phyloP scores from a whole-genome alignment of 495 filamentous ascomycete species.

The Lasiosphaeria miniovina region DNA sequence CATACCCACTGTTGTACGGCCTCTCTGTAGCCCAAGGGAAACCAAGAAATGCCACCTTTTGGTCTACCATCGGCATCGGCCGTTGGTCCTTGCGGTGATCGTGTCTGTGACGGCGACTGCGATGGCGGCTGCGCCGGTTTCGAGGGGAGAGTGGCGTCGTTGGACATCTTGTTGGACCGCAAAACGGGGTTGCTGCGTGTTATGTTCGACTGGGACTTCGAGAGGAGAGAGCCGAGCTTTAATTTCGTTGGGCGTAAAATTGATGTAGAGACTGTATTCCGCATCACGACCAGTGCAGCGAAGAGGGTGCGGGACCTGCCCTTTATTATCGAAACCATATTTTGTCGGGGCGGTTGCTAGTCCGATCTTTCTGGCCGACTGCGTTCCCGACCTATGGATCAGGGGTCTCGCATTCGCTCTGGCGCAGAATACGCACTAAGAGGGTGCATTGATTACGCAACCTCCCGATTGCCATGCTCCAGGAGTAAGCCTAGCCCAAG shows the following conservation, averaged over 20 bases:
- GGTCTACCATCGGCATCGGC: neutral
- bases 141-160: conserved; percentile 27
- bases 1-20: conserved; percentile 89
- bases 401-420: neutral
- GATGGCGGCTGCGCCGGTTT: conserved; percentile 20
- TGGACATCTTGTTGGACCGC: conserved; percentile 29
- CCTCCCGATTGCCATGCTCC: neutral
- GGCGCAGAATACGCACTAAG: neutral
- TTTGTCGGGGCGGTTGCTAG: no score
- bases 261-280: conserved; percentile 27
- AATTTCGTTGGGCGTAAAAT: conserved; percentile 25
- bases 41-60: conserved; percentile 40
- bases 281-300: conserved; percentile 20
- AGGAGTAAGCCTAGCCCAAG: neutral
- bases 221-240: conserved; percentile 18
- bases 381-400: neutral
- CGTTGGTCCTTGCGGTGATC: conserved; percentile 2
- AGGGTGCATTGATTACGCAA: conserved; percentile 6
- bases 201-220: conserved; percentile 7
- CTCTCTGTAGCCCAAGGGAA: conserved; percentile 88
- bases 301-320: conserved; percentile 5
- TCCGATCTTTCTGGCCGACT: no score
- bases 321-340: conserved; percentile 4
- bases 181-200: neutral
- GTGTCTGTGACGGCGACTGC: conserved; percentile 3